Evolutionary conservation across 176 grass and related monocot species (phyloP), one percentile per base, ranked within the genome.

Genomic region (Pontederia crassipes): DNA sequence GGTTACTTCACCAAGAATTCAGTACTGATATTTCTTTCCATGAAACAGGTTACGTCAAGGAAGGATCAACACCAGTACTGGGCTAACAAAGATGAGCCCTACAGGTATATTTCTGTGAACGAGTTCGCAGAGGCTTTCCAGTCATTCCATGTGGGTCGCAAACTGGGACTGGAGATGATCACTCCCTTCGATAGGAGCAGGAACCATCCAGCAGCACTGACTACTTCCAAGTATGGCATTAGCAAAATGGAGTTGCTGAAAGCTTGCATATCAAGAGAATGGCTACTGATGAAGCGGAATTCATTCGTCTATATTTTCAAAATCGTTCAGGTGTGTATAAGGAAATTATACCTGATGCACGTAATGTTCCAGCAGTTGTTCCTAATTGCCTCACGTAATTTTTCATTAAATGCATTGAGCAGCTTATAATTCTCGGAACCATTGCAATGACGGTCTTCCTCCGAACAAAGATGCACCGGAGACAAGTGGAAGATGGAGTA

Each of bases 291-390:
- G 91, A 90, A 87, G 81, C 90, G 91, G 46, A 96, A 96, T 57
- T 96, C 91, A 0, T 96, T 96, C 57, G 83, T 96, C 32, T 96
- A 96, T 68, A 96, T 96, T 63, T 96, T 96, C 58, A 96, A 96
- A 85, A 40, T 87, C 67, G 75, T 90, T 49, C 86, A 90, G 75
- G 91, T 90, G 62, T 55, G 78, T 32, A 70, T 49, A 56, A 45
- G 35, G 10, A 3, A 40, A 61, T 45, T 6, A 17, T 45, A 47
- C 13, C 45, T 54, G 51, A 24, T 49, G 72, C 3, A 20, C 20
- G 64, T 46, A 12, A 14, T 52, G 46, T 5, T 72, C 17, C 28
- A 40, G 26, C 13, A 4, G 2, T 17, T 32, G 52, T 61, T 29
- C 49, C 57, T 57, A 40, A 76, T 28, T 54, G 28, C 45, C 28